Evolutionary conservation across 2,329 filamentous ascomycete species (phyloP).

Genomic region (Verticillium alfalfae): DNA sequence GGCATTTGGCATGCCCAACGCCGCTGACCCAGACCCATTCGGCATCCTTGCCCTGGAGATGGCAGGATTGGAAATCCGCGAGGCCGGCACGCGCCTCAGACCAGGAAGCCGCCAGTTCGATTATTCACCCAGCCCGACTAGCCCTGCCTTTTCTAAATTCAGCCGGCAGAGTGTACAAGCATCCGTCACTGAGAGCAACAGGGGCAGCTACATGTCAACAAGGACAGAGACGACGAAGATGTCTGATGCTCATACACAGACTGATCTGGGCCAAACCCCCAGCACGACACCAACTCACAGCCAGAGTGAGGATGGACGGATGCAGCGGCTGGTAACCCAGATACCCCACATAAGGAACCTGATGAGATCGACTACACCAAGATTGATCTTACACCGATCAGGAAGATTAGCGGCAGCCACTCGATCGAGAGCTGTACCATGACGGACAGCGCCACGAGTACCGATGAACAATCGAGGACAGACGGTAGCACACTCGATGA

Average conservation of each 20-base stretch:
- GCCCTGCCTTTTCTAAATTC: constrained; percentile 58
- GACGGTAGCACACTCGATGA: constrained; percentile 18
- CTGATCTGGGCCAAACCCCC: constrained; percentile 44
- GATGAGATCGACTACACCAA: constrained; percentile 56
- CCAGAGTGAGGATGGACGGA: constrained; percentile 47
- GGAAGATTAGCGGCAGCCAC: constrained; percentile 36
- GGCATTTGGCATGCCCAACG: constrained; percentile 71
- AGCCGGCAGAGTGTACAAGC: constrained; percentile 67
- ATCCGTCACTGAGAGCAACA: constrained; percentile 51
- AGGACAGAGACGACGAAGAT: constrained; percentile 64
- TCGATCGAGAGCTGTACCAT: constrained; percentile 22
- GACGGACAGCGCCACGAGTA: constrained; percentile 6
- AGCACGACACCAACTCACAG: constrained; percentile 49
- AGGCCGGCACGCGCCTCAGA: constrained; percentile 73
- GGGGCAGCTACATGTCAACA: constrained; percentile 70
- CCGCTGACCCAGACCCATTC: constrained; percentile 84
- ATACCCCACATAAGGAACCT: constrained; percentile 32
- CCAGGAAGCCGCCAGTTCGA: constrained; percentile 78
- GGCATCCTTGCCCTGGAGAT: constrained; percentile 87
- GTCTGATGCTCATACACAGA: constrained; percentile 65
- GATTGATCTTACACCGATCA: constrained; percentile 46
- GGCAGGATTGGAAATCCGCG: constrained; percentile 81
- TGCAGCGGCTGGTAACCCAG: constrained; percentile 32
- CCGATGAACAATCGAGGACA: constrained; percentile 10
- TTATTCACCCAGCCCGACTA: constrained; percentile 70